Evolutionary conservation across 2,329 filamentous ascomycete genomes (phyloP).

Genomic region (Allantophomopsis cytisporea): DNA sequence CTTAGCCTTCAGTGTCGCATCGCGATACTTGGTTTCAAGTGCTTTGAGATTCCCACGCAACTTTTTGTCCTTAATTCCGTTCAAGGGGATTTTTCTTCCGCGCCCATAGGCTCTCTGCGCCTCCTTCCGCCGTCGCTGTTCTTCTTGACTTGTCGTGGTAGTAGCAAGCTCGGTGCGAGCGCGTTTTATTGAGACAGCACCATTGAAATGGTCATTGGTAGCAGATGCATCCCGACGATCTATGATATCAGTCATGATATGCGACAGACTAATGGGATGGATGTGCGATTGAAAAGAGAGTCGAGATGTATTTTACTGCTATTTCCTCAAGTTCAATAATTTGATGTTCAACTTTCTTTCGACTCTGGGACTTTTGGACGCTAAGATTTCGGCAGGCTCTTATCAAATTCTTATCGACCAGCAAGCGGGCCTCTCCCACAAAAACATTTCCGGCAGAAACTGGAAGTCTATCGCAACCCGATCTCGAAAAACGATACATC

Average conservation of each 20-base stretch:
- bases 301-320: too few species aligned
- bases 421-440: slow-evolving; percentile 2
- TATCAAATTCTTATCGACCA: slow-evolving; percentile 9
- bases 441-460: slow-evolving; percentile 3
- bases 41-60: slow-evolving; percentile 65
- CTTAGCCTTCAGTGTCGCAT: slow-evolving; percentile 72
- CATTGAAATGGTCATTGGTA: slow-evolving; percentile 26
- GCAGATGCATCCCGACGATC: slow-evolving; percentile 4
- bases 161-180: slow-evolving; percentile 32
- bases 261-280: background rate
- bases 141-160: slow-evolving; percentile 13
- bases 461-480: slow-evolving; percentile 1
- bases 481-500: background rate
- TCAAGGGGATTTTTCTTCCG: slow-evolving; percentile 60
- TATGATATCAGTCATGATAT: slow-evolving; percentile 7
- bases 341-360: slow-evolving; percentile 1
- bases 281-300: too few species aligned
- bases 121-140: slow-evolving; percentile 34
- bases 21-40: slow-evolving; percentile 72
- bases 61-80: slow-evolving; percentile 77
- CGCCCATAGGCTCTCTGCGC: slow-evolving; percentile 74
- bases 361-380: slow-evolving; percentile 5
- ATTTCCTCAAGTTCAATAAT: too few species aligned
- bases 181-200: slow-evolving; percentile 34
- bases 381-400: slow-evolving; percentile 7